Evolutionary conservation across 768 basidiomycete species (phyloP).

Genomic region (Leucocoprinus leucothites): DNA sequence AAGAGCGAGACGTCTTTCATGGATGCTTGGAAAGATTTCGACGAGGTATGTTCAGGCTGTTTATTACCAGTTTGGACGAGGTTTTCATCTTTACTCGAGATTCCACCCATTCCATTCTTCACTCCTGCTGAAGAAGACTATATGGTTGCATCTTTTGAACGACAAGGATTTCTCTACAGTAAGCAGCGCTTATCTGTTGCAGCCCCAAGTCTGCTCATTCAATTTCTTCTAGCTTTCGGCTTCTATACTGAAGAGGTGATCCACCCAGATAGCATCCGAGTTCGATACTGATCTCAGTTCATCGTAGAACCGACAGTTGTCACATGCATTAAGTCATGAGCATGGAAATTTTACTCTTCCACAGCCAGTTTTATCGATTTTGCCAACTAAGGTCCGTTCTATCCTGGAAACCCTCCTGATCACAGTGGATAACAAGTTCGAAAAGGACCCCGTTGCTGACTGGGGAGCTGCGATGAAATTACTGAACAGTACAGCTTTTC

Average conservation of each 20-base stretch:
- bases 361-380: conserved; percentile 41
- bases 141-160: conserved; percentile 57
- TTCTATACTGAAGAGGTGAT: conserved; percentile 60
- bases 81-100: conserved; percentile 30
- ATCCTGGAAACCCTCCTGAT: not conserved
- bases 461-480: conserved; percentile 32
- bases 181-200: conserved; percentile 20
- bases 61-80: not conserved
- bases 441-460: conserved; percentile 47
- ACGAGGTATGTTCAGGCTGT: conserved; percentile 32
- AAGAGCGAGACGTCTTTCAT: conserved; percentile 47
- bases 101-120: conserved; percentile 61
- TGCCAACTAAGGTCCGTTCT: conserved; percentile 33
- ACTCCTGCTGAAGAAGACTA: conserved; percentile 64
- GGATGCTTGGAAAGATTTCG: conserved; percentile 44
- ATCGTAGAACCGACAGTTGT: conserved; percentile 36
- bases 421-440: not conserved
- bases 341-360: conserved; percentile 45
- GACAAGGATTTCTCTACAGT: conserved; percentile 63
- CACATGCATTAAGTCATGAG: conserved; percentile 35
- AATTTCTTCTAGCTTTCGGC: conserved; percentile 45
- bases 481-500: conserved; percentile 33
- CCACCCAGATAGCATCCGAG: not conserved
- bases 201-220: not conserved
- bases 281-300: not conserved